Evolutionary conservation across 2,329 filamentous ascomycete genomes (phyloP).

Genomic region (Aspergillaceae sp.): DNA sequence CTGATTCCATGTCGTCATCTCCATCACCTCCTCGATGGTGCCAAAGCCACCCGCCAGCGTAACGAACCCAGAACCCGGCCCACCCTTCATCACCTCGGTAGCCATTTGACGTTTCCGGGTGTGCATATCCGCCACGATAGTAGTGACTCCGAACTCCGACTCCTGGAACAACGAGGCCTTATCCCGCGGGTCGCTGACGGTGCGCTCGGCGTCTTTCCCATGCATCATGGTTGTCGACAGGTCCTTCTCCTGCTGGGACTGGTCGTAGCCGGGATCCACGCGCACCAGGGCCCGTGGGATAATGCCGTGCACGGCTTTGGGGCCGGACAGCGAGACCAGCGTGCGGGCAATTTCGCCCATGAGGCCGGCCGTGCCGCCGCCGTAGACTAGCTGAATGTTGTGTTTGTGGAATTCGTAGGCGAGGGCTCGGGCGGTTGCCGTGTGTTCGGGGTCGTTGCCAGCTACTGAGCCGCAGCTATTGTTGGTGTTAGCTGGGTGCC

Average conservation of each 20-base stretch:
- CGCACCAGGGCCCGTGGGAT: slow-evolving; percentile 79
- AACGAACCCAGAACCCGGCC: slow-evolving; percentile 78
- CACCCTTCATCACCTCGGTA: slow-evolving; percentile 70
- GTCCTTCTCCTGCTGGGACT: slow-evolving; percentile 10
- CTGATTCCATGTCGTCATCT: slow-evolving; percentile 92
- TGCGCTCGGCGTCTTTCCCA: slow-evolving; percentile 42
- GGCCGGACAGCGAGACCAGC: slow-evolving; percentile 73
- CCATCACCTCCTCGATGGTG: slow-evolving; percentile 92
- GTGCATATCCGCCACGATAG: slow-evolving; percentile 92
- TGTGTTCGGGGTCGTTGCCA: slow-evolving; percentile 64
- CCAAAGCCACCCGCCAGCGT: slow-evolving; percentile 85
- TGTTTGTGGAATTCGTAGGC: slow-evolving; percentile 64
- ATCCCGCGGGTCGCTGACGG: slow-evolving; percentile 46
- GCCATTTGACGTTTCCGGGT: slow-evolving; percentile 93
- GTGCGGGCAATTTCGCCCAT: slow-evolving; percentile 92
- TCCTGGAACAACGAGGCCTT: slow-evolving; percentile 24
- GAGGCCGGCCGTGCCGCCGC: slow-evolving; percentile 84
- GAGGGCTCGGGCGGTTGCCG: slow-evolving; percentile 68
- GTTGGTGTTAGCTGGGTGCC: not conserved
- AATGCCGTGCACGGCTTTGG: slow-evolving; percentile 78
- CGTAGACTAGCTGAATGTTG: slow-evolving; percentile 81
- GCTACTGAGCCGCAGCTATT: slow-evolving; percentile 68
- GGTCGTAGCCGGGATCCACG: slow-evolving; percentile 49
- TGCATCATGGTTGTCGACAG: slow-evolving; percentile 34
- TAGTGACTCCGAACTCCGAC: slow-evolving; percentile 66